These are phyloP conservation scores for Colletotrichum eremochloae DNA, from an alignment of 2,329 filamentous ascomycete species.

Conservation along the genomic window DNA sequence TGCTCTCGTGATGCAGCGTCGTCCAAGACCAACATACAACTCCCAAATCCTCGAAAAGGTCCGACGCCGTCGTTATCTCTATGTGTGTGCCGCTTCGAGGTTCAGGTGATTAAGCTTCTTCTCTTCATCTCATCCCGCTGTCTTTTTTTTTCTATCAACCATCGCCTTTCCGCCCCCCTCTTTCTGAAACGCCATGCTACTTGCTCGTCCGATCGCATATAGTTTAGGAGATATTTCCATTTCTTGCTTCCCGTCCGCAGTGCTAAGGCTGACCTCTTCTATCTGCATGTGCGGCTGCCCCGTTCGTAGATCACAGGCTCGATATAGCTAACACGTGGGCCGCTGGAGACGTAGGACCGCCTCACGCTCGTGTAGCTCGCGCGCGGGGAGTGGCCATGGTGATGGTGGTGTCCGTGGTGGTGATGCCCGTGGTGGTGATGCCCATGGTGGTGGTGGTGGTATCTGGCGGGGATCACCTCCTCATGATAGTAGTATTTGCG, in stretches of 20 bases:
- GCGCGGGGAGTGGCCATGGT: slow-evolving; percentile 54
- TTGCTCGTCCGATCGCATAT: slow-evolving; percentile 8
- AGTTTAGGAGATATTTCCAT: background rate
- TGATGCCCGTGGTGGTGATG: slow-evolving; percentile 53
- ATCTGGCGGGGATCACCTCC: slow-evolving; percentile 63
- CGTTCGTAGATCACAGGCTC: slow-evolving; percentile 54
- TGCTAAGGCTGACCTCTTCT: slow-evolving; percentile 8
- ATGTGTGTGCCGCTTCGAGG: background rate
- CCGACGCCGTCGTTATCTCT: slow-evolving; percentile 15
- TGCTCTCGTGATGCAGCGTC: background rate
- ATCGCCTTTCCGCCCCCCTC: background rate
- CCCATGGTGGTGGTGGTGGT: slow-evolving; percentile 51
- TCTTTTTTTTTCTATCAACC: slow-evolving; percentile 1
- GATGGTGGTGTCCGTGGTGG: slow-evolving; percentile 53
- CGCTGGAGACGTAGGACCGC: slow-evolving; percentile 52
- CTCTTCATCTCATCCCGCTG: slow-evolving; percentile 8
- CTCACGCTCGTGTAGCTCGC: slow-evolving; percentile 60
- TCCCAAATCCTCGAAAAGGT: background rate
- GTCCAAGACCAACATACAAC: background rate
- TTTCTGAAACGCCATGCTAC: slow-evolving; percentile 21
- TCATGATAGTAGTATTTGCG: slow-evolving; percentile 69
- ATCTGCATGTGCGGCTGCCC: slow-evolving; percentile 53
- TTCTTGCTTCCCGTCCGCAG: slow-evolving; percentile 15
- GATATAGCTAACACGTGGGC: slow-evolving; percentile 59
- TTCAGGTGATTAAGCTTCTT: background rate